Evolutionary conservation across 2,329 filamentous ascomycete genomes (phyloP), one percentile per base, ranked within the genome.

Genomic region (Dissoconium aciculare): DNA sequence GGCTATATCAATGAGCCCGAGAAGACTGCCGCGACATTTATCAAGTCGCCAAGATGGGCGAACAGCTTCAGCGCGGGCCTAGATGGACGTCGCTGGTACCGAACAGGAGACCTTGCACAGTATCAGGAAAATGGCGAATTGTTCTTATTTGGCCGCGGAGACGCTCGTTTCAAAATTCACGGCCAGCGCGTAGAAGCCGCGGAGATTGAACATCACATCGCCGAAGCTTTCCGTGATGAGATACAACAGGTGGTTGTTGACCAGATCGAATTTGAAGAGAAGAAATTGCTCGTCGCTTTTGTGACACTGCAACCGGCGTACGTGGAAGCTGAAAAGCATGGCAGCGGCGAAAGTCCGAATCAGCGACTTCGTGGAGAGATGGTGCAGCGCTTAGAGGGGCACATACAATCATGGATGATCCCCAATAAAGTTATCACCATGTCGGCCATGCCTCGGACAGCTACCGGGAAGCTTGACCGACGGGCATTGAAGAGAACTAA

Each of bases 1-100:
- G 62, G 55, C 5, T 65, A 65, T 35, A 48, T 64, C 6, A 44
- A 42, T 14, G 36, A 49, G 14, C 19, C 36, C 2, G 37, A 32
- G 13, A 44, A 45, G 34, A 57, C 53, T 3, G 30, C 34, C n/a
- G 39, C 35, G 5, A 37, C 45, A 0, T 58, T 58, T 38, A 41
- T 57, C 11, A 34, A 43, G 10, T 29, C 37, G 27, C 44, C 44
- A 3, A 15, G 5, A 11, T 49, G 46, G 47, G n/a, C n/a, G n/a
- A n/a, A n/a, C n/a, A n/a, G n/a, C n/a, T n/a, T n/a, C n/a, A n/a
- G n/a, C n/a, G n/a, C n/a, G n/a, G n/a, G n/a, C n/a, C n/a, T n/a
- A n/a, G n/a, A n/a, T n/a, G n/a, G n/a, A n/a, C n/a, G n/a, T n/a
- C n/a, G n/a, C n/a, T n/a, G n/a, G n/a, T n/a, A n/a, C n/a, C n/a